Conservation (phyloP, 2,329 filamentous ascomycete species). For the Cladobotryum protrusum region DNA sequence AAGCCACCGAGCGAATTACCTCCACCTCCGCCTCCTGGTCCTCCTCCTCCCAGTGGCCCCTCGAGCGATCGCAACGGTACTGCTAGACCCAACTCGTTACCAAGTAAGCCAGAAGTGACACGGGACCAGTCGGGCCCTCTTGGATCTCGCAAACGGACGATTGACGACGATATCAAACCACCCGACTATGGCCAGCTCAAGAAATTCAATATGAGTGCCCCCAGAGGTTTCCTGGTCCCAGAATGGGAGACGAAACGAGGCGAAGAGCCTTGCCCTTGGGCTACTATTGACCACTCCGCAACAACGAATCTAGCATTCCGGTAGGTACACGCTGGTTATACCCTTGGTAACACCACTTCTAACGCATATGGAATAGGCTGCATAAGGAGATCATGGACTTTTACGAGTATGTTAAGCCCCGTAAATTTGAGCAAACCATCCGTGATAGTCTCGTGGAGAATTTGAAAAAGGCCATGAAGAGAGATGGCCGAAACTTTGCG, state of each 20-base stretch:
- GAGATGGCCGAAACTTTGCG: slow-evolving; percentile 41
- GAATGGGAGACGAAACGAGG: slow-evolving; percentile 44
- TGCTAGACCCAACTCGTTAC: slow-evolving; percentile 2
- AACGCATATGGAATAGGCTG: slow-evolving; percentile 44
- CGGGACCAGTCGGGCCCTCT: slow-evolving; percentile 38
- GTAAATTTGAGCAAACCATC: slow-evolving; percentile 68
- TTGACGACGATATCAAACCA: slow-evolving; percentile 60
- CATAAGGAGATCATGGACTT: slow-evolving; percentile 90
- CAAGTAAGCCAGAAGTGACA: slow-evolving; percentile 6
- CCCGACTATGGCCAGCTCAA: slow-evolving; percentile 48
- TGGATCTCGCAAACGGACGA: slow-evolving; percentile 68
- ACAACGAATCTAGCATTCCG: slow-evolving; percentile 49
- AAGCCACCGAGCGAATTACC: slow-evolving; percentile 15
- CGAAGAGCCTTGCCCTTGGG: slow-evolving; percentile 57
- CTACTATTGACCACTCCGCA: slow-evolving; percentile 46
- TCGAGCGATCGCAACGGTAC: not conserved
- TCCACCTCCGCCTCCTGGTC: slow-evolving; percentile 17
- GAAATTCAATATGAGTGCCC: slow-evolving; percentile 42
- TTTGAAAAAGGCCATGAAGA: slow-evolving; percentile 54
- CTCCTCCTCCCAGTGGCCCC: slow-evolving; percentile 12
- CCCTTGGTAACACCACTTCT: not conserved
- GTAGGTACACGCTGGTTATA: slow-evolving; percentile 29
- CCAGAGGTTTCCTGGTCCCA: slow-evolving; percentile 43
- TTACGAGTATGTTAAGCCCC: slow-evolving; percentile 75
- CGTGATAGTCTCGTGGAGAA: slow-evolving; percentile 67